Conservation (phyloP, 75 land plant species). For the Chamaecyparis obtusa region DNA sequence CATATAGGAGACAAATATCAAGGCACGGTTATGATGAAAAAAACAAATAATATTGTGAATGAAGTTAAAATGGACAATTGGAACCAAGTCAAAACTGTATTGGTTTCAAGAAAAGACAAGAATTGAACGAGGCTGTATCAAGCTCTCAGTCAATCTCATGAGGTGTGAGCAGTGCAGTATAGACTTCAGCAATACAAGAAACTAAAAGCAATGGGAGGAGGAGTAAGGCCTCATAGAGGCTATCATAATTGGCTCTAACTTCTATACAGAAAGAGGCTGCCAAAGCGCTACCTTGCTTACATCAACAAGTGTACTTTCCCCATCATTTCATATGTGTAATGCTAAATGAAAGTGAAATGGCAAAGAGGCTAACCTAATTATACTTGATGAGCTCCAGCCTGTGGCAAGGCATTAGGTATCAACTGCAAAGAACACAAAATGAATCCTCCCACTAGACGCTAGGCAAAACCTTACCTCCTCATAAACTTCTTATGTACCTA, state of each 20-base stretch:
- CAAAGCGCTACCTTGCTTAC: not conserved
- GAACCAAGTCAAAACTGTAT: not conserved
- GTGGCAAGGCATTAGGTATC: not conserved
- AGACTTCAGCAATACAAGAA: not conserved
- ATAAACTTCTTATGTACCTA: not conserved
- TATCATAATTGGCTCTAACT: not conserved
- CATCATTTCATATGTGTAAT: not conserved
- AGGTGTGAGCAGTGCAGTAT: not conserved
- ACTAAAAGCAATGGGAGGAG: not conserved
- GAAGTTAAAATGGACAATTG: not conserved
- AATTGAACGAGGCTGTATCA: not conserved
- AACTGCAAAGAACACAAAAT: not conserved
- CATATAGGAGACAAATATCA: not conserved
- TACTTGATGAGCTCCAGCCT: not conserved
- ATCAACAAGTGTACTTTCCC: not conserved
- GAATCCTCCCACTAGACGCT: not conserved
- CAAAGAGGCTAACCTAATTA: not conserved
- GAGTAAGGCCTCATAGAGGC: not conserved
- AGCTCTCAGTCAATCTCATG: not conserved
- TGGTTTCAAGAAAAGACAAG: too few species aligned
- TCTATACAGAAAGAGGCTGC: not conserved
- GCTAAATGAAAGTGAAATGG: not conserved
- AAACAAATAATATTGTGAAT: too few species aligned
- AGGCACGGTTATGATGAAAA: too few species aligned
- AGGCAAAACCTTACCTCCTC: not conserved